A percentile compares a stretch with the other conserved stretches of the same genome.
Conservation (phyloP, 306 rosid species). For the Delonix regia region DNA sequence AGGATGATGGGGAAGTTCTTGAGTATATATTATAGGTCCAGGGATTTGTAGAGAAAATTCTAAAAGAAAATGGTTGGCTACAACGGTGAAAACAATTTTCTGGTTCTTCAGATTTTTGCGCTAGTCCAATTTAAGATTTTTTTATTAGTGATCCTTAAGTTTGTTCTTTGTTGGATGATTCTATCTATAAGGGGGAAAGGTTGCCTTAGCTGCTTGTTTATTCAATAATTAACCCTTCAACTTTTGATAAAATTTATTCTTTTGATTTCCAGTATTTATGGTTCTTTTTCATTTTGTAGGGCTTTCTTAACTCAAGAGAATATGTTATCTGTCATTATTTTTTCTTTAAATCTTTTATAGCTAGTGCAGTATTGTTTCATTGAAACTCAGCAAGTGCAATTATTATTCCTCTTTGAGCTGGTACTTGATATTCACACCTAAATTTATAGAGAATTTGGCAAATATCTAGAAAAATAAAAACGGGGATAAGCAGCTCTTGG, state of each 20-base stretch:
- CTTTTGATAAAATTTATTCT: neutral
- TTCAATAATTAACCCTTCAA: too few species aligned
- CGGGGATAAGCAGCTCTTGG: slow-evolving; percentile 13
- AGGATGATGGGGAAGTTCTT: neutral
- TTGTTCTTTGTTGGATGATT: neutral
- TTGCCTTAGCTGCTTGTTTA: too few species aligned
- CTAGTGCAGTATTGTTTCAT: slow-evolving; percentile 1
- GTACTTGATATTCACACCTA: neutral
- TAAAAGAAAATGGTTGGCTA: too few species aligned
- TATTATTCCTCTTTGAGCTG: neutral
- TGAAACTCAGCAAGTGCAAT: slow-evolving; percentile 7
- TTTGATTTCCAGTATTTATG: neutral
- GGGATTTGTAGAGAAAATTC: too few species aligned
- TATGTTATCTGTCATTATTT: neutral
- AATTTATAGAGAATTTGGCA: neutral
- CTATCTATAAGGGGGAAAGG: neutral
- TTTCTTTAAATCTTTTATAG: neutral
- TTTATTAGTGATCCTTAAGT: neutral
- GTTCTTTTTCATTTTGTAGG: slow-evolving; percentile 15
- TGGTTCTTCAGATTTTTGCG: neutral
- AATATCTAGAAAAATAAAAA: slow-evolving; percentile 3
- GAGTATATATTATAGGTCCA: neutral
- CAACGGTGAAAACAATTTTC: neutral
- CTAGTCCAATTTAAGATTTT: neutral
- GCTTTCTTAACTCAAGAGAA: neutral